Evolutionary conservation across 176 grass and related monocot species (phyloP).

Genomic region (Puccinellia tenuiflora): DNA sequence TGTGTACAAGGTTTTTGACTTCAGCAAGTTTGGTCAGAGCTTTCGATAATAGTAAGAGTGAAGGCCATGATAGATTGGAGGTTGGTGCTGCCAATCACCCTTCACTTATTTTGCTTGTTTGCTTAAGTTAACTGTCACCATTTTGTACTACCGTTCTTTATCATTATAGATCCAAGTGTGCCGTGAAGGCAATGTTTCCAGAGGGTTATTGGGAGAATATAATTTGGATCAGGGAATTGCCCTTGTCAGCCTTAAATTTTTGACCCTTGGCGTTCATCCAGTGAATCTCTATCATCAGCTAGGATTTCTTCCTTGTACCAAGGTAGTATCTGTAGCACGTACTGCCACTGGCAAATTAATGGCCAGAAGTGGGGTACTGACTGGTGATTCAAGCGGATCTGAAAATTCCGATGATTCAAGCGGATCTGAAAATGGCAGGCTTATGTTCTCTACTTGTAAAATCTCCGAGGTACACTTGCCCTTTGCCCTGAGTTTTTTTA

Average conservation of each 20-base stretch:
- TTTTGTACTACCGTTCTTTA: not conserved
- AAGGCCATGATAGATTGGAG: not conserved
- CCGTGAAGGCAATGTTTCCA: not conserved
- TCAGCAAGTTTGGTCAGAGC: conserved; percentile 7
- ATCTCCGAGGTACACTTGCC: conserved; percentile 6
- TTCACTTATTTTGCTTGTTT: not conserved
- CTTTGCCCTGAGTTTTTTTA: too few species aligned
- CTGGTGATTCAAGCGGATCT: not conserved
- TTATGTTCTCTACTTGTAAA: not conserved
- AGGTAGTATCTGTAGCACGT: conserved; percentile 6
- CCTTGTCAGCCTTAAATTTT: not conserved
- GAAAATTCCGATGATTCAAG: not conserved
- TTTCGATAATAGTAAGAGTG: not conserved
- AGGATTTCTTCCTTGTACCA: not conserved
- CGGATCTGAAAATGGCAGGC: not conserved
- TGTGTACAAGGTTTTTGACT: not conserved
- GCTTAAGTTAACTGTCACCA: not conserved
- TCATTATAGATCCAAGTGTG: conserved; percentile 4
- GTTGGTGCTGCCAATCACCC: conserved; percentile 7
- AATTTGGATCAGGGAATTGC: conserved; percentile 10
- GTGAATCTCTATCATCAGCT: not conserved
- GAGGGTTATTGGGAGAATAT: not conserved
- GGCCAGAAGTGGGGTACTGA: not conserved
- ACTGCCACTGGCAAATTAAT: not conserved
- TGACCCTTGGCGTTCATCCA: not conserved